Base-by-base conservation (phyloP, 192 early-diverging fungal genomes). In the Backusella sp. region DNA sequence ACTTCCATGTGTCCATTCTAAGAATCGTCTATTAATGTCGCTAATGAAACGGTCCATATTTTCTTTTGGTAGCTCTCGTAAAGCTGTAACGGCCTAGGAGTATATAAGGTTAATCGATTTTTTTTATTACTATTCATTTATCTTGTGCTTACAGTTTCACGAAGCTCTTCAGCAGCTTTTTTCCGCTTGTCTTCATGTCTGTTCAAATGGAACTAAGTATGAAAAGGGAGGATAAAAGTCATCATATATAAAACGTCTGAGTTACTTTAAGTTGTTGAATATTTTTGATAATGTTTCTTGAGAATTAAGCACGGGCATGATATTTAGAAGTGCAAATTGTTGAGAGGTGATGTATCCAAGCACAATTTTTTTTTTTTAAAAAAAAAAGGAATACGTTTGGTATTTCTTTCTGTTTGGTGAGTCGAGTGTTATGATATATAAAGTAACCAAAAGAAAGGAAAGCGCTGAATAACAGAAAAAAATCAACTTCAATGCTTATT, bases 11-110 rank as follows among this genome's bases (percentile, higher is more conserved):
- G 95, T 89, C 3, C 94, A 84, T 76, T 94, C 91, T 84, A 93
- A 95, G 52, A 96, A 94, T 9, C 90, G 85, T 70, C 88, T 85
- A 80, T 95, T 94, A 66, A 96, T 86, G 42, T 96, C 93, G 73
- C 88, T 91, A 53, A 90, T 90, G 76, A 96, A 93, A 75, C 90
- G 89, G 37, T 88, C 86, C 41, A 92, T 86, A 32, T 83, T 84
- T 68, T 95, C 91, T 26, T 88, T 91, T 12, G 92, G 90, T 8
- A 94, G 72, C 77, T 95, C 93, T 19, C 93, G 83, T 14, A 56
- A 70, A 46, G 74, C 75, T 14, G 68, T 75, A 12, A 62, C 75
- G 46, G 77, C 68, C 73, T 73, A 72, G 21, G 53, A 5, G 17
- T 32, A 53, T 23, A n/a, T 21, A 21, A 52, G 21, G 15, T 15